These are phyloP conservation scores for Rhizophora mangle DNA, from an alignment of 345 rosid species.

Conservation along the genomic window DNA sequence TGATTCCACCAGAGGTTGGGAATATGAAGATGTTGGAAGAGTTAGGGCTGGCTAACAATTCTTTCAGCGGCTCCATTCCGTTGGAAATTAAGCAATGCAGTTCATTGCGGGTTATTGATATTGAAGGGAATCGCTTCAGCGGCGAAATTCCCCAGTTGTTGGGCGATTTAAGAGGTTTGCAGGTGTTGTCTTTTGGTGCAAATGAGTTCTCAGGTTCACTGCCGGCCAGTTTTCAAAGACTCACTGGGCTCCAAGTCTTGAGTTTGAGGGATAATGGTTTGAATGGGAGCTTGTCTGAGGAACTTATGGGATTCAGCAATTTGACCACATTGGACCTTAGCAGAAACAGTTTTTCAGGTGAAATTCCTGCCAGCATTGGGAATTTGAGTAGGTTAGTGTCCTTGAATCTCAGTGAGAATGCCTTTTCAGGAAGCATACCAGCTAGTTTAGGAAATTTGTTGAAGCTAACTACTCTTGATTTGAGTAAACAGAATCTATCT, in stretches of 20 bases:
- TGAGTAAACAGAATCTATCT: constrained; percentile 31
- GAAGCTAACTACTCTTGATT: constrained; percentile 29
- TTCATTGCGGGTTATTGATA: constrained; percentile 55
- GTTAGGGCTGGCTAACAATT: constrained; percentile 66
- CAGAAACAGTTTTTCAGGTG: constrained; percentile 21
- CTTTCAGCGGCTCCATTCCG: constrained; percentile 57
- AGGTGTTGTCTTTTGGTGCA: constrained; percentile 53
- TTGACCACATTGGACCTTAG: constrained; percentile 72
- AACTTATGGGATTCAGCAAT: constrained; percentile 49
- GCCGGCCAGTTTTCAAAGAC: constrained; percentile 48
- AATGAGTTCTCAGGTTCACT: constrained; percentile 66
- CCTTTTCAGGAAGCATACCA: constrained; percentile 25
- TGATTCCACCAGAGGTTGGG: constrained; percentile 60
- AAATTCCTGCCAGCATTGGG: constrained; percentile 26
- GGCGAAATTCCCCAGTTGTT: constrained; percentile 66
- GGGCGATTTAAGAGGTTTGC: constrained; percentile 53
- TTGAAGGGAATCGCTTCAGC: constrained; percentile 60
- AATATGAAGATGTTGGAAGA: constrained; percentile 50
- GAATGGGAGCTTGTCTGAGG: constrained; percentile 62
- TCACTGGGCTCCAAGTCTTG: constrained; percentile 50
- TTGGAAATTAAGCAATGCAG: constrained; percentile 59
- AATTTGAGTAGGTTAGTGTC: constrained; percentile 17
- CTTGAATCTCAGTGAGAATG: constrained; percentile 26
- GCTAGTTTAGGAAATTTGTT: constrained; percentile 23
- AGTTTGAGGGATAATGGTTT: constrained; percentile 52